Conservation (phyloP, 495 filamentous ascomycete genomes). For the Neurospora intermedia region DNA sequence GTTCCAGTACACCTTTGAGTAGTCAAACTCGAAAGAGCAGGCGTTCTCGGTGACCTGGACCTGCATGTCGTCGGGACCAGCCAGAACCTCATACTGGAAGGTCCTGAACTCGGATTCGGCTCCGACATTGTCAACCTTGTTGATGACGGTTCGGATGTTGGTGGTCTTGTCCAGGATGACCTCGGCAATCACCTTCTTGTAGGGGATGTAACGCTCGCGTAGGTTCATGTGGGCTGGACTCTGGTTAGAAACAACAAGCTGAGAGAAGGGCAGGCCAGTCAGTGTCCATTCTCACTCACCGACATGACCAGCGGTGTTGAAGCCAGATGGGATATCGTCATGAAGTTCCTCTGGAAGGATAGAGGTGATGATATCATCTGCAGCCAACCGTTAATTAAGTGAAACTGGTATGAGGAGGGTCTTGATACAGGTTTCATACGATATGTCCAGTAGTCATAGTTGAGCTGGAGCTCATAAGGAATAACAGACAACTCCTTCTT, state of each 20-base stretch:
- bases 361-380: conserved; percentile 71
- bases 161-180: conserved; percentile 82
- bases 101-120: conserved; percentile 78
- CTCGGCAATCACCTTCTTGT: conserved; percentile 72
- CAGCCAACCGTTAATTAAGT: conserved; percentile 2
- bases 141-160: conserved; percentile 75
- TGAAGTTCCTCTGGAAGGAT: conserved; percentile 56
- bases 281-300: conserved; percentile 35
- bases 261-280: neutral
- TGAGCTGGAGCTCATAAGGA: conserved; percentile 62
- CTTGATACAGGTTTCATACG: conserved; percentile 38
- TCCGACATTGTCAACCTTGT: conserved; percentile 86
- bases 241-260: neutral
- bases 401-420: neutral
- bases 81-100: conserved; percentile 86
- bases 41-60: conserved; percentile 59
- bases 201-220: conserved; percentile 63
- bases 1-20: conserved; percentile 96
- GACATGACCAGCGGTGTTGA: conserved; percentile 80
- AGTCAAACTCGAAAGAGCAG: conserved; percentile 61
- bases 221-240: conserved; percentile 75
- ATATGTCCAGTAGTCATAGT: conserved; percentile 81
- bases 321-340: conserved; percentile 74
- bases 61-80: conserved; percentile 65
- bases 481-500: conserved; percentile 54